Base-by-base conservation (phyloP, 116 monocot genomes). In the Iris pallida region DNA sequence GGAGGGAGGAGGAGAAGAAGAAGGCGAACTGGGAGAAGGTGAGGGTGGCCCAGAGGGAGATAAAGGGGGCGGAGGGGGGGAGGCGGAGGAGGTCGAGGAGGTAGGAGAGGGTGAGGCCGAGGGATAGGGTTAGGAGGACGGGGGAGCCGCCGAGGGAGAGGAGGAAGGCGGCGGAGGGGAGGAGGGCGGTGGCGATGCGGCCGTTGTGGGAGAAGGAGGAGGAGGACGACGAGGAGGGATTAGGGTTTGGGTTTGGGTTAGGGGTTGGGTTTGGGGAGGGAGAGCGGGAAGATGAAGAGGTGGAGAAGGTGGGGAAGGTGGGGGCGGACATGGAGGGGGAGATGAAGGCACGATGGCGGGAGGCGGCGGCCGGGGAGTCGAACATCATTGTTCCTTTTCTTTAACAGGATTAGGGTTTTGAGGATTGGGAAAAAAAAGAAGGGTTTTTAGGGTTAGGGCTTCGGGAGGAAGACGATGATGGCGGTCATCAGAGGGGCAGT, bases 31-130 rank as follows among this genome's bases (percentile, higher is more conserved):
- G 88, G 59, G 87, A 64, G 61, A 71, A 63, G 56, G 85, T 49
- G 43, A 97, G 87, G 52, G 97, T 81, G 71, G 85, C 69, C 97
- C 97, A 97, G 47, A 92, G 53, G 12, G 90, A 65, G 61, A 97
- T 79, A 66, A 97, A 97, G 18, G 97, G 69, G 9, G 78, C 81
- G 16, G 78, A 17, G 6, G 72, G 72, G 6, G 72, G 72, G 20
- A 88, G 66, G 16, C 80, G 84, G 75, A 92, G 83, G 16, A 90
- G 82, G 59, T 97, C 97, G 16, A 97, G 83, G 41, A 89, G 64
- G 73, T 97, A 97, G 40, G 92, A 69, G 61, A 84, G 16, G 53
- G 87, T 76, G 47, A 97, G 85, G 43, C 92, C 89, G 5, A 85
- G 15, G 47, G 85, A 64, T 59, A 97, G 85, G 60, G 78, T 67